Evolutionary conservation across 768 basidiomycete species (phyloP), one percentile per base, ranked within the genome.

Genomic region (Calvatia gigantea): DNA sequence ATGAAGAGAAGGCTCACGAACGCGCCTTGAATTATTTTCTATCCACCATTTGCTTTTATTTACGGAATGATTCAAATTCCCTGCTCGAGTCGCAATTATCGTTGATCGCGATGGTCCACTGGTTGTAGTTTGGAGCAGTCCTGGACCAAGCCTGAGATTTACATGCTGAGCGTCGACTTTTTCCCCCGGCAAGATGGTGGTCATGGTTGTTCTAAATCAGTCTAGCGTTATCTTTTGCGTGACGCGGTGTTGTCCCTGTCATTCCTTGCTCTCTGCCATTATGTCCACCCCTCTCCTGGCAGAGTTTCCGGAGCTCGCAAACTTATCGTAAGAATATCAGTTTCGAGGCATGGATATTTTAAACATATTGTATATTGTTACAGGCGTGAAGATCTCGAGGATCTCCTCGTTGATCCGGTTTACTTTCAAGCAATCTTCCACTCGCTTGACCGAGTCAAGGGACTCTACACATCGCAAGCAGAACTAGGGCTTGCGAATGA

Each of bases 361-460:
- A 45, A n/a, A 9, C 15, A 35, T 41, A 21, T 1, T 32, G 42
- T 49, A 46, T 55, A 50, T 29, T 33, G 28, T 25, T n/a, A 38
- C 48, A 94, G 93, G 61, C 83, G 90, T 48, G 87, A 91, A 60
- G 93, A 94, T 63, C 78, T 98, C n/a, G 91, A 97, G 68, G 93
- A 95, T 64, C 73, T 97, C 4, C 72, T 97, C 19, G 76, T 79
- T 12, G 91, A 97, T 66, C 87, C 86, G 0, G 72, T 74, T 14
- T 94, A 94, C 67, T 94, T 95, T 60, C 89, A 95, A 67, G 89
- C 94, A 6, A 75, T 89, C 58, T 87, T 98, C 60, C 88, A 94
- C 69, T 84, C 90, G 1, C 71, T 96, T 8, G 74, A 84, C 2
- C 75, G 77, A 25, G 91, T 96, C 37, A 87, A 87, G 64, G 76